These are phyloP conservation scores for Sarocladiaceae sp. DNA, from an alignment of 2,329 filamentous ascomycete genomes.

Conservation along the genomic window DNA sequence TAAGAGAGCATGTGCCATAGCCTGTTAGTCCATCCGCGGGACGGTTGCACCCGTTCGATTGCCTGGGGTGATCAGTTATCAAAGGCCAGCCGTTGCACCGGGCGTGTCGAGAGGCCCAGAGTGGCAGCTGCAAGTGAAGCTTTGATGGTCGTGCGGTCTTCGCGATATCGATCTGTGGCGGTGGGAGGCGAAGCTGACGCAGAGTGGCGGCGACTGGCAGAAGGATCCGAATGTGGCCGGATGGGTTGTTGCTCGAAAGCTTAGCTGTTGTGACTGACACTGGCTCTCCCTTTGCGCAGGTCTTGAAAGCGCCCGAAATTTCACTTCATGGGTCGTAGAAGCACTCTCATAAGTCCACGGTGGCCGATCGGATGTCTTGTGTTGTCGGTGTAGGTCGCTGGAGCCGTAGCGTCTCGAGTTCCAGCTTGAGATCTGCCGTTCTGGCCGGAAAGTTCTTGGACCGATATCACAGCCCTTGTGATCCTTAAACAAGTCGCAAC, in stretches of 20 bases:
- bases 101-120: no score
- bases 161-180: background rate
- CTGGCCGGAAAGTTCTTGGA: background rate
- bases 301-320: background rate
- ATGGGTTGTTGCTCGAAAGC: background rate
- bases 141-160: constrained; percentile 6
- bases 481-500: background rate
- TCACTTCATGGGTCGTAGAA: constrained; percentile 1
- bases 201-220: background rate
- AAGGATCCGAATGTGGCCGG: constrained; percentile 1
- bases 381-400: background rate
- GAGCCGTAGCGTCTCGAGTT: background rate
- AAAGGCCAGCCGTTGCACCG: constrained; percentile 2
- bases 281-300: constrained; percentile 6
- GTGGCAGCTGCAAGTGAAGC: no score
- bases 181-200: background rate
- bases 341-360: background rate
- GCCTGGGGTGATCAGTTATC: background rate
- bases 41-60: background rate
- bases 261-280: background rate
- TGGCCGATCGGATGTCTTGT: background rate
- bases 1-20: constrained; percentile 57
- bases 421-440: background rate
- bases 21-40: constrained; percentile 39
- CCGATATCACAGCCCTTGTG: background rate